Evolutionary conservation across 208 protist genomes (phyloP).

Genomic region (Angomonas deanei): DNA sequence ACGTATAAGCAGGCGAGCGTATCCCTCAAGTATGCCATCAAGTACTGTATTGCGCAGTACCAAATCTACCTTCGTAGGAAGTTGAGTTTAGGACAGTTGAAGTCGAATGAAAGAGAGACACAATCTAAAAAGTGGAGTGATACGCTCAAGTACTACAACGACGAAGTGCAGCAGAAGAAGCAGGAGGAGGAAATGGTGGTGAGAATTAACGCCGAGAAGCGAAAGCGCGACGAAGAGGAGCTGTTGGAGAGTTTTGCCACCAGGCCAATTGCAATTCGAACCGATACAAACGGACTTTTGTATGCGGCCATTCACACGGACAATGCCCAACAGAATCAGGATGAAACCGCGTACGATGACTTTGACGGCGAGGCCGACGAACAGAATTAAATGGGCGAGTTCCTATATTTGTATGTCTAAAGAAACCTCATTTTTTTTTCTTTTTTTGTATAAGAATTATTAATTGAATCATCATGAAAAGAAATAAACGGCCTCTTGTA

Average conservation of each 20-base stretch:
- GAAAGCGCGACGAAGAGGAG: conserved; percentile 19
- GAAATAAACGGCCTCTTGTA: background rate
- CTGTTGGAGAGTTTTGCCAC: conserved; percentile 41
- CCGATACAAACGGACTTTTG: background rate
- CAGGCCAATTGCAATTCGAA: conserved; percentile 12
- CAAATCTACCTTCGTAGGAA: conserved; percentile 34
- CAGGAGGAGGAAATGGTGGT: conserved; percentile 26
- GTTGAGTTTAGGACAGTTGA: conserved; percentile 36
- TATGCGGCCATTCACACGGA: background rate
- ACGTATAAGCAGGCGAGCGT: conserved; percentile 3
- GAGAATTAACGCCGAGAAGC: conserved; percentile 32
- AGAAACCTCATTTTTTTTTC: background rate
- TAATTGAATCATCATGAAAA: background rate
- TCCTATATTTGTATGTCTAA: background rate
- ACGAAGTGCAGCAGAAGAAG: conserved; percentile 28
- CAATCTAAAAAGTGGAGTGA: conserved; percentile 39
- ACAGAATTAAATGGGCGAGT: background rate
- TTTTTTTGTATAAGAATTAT: too few species aligned
- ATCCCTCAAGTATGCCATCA: conserved; percentile 40
- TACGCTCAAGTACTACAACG: conserved; percentile 30
- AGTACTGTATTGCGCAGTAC: conserved; percentile 52
- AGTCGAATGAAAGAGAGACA: conserved; percentile 27
- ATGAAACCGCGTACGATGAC: background rate
- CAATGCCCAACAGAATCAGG: background rate
- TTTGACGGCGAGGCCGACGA: background rate